phyloP scores from a whole-genome alignment of 176 grass and related monocot species.

The Tuctoria greenei region DNA sequence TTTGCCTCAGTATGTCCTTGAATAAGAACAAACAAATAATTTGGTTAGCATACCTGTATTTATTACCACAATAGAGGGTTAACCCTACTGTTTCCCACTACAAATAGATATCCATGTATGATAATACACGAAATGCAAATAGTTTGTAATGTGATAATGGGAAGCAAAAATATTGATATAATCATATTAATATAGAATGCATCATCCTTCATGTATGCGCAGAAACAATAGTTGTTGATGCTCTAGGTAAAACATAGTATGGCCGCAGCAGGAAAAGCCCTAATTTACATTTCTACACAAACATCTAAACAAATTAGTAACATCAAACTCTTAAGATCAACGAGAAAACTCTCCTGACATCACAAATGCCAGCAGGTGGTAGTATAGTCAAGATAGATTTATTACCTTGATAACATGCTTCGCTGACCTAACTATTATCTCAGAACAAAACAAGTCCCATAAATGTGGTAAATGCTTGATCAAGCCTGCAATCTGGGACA shows the following conservation, averaged over 20 bases:
- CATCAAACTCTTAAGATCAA: not conserved
- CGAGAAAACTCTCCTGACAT: not conserved
- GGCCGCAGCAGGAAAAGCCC: not conserved
- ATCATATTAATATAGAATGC: not conserved
- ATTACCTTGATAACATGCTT: constrained; percentile 93
- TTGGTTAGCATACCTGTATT: constrained; percentile 21
- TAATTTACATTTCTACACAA: not conserved
- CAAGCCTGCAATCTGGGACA: constrained; percentile 74
- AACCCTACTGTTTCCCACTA: not conserved
- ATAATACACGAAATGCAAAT: not conserved
- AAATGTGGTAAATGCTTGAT: constrained; percentile 81
- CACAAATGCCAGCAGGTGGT: not conserved
- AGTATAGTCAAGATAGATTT: constrained; percentile 24
- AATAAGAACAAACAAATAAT: constrained; percentile 25
- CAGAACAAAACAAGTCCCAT: constrained; percentile 68
- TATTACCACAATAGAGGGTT: not conserved
- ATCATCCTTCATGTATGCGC: not conserved
- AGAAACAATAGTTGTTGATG: not conserved
- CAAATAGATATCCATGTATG: not conserved
- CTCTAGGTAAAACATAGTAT: not conserved
- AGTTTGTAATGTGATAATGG: not conserved
- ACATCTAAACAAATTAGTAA: not conserved
- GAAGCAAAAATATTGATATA: not conserved
- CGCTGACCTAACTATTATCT: constrained; percentile 90
- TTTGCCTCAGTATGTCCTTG: constrained; percentile 82